Evolutionary conservation across 352 stramenopile genomes (phyloP).

Genomic region (Globisporangium irregulare): DNA sequence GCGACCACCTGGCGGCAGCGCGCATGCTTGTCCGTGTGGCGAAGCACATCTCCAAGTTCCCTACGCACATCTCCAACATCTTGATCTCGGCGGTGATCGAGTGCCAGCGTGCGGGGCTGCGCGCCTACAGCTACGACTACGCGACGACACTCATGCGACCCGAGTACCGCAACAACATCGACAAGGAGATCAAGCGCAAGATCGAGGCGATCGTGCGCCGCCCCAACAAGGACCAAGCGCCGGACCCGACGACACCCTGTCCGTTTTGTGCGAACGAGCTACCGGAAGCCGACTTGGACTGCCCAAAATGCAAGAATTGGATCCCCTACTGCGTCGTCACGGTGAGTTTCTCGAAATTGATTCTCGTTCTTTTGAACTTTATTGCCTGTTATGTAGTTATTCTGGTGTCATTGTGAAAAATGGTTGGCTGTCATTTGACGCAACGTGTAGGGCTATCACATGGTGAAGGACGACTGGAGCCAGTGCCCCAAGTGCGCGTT

Average conservation of each 20-base stretch:
- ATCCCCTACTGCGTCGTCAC: constrained; percentile 93
- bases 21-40: constrained; percentile 89
- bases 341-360: constrained; percentile 27
- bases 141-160: constrained; percentile 89
- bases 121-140: constrained; percentile 90
- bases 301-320: constrained; percentile 88
- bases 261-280: constrained; percentile 82
- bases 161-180: constrained; percentile 85
- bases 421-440: neutral
- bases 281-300: constrained; percentile 87
- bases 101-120: constrained; percentile 90
- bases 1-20: constrained; percentile 83
- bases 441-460: constrained; percentile 83
- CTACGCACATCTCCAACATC: constrained; percentile 87
- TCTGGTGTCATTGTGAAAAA: neutral
- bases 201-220: constrained; percentile 93
- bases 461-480: constrained; percentile 92
- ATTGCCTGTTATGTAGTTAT: neutral
- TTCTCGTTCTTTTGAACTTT: neutral
- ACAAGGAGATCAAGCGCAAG: constrained; percentile 91
- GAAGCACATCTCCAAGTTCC: constrained; percentile 92
- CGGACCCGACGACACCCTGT: constrained; percentile 70
- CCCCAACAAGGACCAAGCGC: constrained; percentile 86
- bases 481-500: constrained; percentile 88
- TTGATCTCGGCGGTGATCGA: constrained; percentile 94